These are phyloP conservation scores for Populus nigra DNA, from an alignment of 345 rosid species.

Conservation along the genomic window DNA sequence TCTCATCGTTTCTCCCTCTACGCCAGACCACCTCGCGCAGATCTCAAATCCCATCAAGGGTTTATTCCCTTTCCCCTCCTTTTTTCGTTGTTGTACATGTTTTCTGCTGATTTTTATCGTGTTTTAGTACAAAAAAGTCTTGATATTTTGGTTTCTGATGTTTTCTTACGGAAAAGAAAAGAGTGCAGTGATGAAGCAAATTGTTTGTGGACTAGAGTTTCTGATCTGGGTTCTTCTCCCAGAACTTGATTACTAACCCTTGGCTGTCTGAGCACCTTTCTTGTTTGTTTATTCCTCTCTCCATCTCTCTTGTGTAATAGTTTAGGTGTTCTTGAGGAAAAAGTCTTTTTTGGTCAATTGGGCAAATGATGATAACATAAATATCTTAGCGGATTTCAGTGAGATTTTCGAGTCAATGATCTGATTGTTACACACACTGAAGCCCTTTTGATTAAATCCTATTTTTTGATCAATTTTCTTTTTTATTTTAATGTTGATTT, in stretches of 20 bases:
- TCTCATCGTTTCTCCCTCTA: fast-evolving
- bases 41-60: neutral
- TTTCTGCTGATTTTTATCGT: neutral
- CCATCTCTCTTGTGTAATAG: neutral
- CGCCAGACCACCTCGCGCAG: neutral
- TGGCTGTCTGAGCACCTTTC: conserved; percentile 97
- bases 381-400: conserved; percentile 99
- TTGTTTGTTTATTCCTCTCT: too few species aligned
- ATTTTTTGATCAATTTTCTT: neutral
- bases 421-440: conserved; percentile 99
- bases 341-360: neutral
- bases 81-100: neutral
- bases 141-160: too few species aligned
- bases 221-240: conserved; percentile 70
- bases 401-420: conserved; percentile 73
- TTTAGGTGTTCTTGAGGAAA: neutral
- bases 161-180: too few species aligned
- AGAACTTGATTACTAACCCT: conserved; percentile 91
- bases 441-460: conserved; percentile 29
- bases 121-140: neutral
- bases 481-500: neutral
- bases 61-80: neutral
- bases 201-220: conserved; percentile 94
- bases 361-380: conserved; percentile 79
- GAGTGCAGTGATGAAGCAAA: conserved; percentile 65